Conservation (phyloP, 1,139 yeast species). For the Hyphopichia burtonii region DNA sequence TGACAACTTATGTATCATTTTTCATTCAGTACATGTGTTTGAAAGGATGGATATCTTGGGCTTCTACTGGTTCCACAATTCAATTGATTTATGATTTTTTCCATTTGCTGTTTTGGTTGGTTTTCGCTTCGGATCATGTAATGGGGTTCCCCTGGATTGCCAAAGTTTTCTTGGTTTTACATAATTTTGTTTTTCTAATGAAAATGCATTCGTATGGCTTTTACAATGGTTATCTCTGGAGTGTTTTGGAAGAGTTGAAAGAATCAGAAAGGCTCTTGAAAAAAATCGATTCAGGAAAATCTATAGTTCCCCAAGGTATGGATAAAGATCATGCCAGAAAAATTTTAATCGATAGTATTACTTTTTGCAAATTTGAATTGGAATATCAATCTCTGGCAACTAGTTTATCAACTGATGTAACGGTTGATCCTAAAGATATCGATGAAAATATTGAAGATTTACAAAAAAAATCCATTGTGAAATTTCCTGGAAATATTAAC, state of each 20-base stretch:
- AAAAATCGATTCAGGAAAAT: conserved; percentile 17
- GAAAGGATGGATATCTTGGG: conserved; percentile 52
- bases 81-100: conserved; percentile 56
- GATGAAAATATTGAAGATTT: conserved; percentile 15
- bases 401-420: conserved; percentile 13
- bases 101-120: conserved; percentile 49
- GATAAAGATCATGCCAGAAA: conserved; percentile 24
- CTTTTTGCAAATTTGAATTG: conserved; percentile 65
- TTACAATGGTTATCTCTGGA: conserved; percentile 87
- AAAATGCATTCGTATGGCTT: conserved; percentile 89
- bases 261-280: conserved; percentile 39
- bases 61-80: conserved; percentile 55
- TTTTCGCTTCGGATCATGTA: conserved; percentile 47
- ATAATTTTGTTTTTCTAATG: conserved; percentile 84
- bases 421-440: conserved; percentile 10
- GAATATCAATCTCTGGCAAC: conserved; percentile 42
- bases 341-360: conserved; percentile 46
- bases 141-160: conserved; percentile 80
- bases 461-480: conserved; percentile 21
- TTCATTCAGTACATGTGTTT: conserved; percentile 53
- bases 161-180: conserved; percentile 75
- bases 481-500: conserved; percentile 74
- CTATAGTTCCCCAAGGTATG: conserved; percentile 17
- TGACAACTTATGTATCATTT: conserved; percentile 56
- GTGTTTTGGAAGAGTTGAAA: conserved; percentile 53